Base-by-base conservation (phyloP, 176 grass and related monocot species). In the Eremochloa ophiuroides region DNA sequence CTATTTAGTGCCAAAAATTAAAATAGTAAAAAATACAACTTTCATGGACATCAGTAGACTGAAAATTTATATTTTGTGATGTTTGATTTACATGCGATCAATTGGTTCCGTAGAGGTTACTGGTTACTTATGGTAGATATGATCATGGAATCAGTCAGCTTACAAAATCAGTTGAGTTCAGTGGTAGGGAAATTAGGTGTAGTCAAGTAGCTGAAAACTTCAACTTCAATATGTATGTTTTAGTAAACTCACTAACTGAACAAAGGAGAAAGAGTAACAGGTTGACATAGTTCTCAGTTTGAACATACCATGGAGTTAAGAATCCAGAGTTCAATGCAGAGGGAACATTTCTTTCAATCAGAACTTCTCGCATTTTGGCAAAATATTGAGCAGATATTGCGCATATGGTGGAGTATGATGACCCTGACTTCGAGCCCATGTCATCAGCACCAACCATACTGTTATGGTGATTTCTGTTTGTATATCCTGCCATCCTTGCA, bases 291-390 rank as follows among this genome's bases (percentile, higher is more conserved):
- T 27, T 73, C 39, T 50, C 53, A 33, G 29, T 76, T 46, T 4
- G 28, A 85, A 63, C 88, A 53, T 88, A 99, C 97, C 97, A 99
- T 70, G 93, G 93, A 66, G 93, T 99, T 80, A 99, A 80, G 86
- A 92, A 99, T 76, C 97, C 97, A 72, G 93, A 93, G 53, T 91
- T 99, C 82, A 99, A 76, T 67, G 91, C 97, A 51, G 93, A 99
- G 3, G 89, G 88, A 16, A 96, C 77, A 78, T 96, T 99, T 81
- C 87, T 99, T 71, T 99, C 93, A 59, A 99, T 93, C 37, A 99
- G 82, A 42, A 96, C 85, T 90, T 99, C 91, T 39, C 93, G 85
- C 76, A 99, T 99, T 89, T 90, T 91, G 34, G 93, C 87, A 62
- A 99, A 99, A 78, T 96, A 87, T 66, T 87, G 85, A 66, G 97